These are phyloP conservation scores for Lecanicillium sp. DNA, from an alignment of 2,329 filamentous ascomycete species.

Conservation along the genomic window DNA sequence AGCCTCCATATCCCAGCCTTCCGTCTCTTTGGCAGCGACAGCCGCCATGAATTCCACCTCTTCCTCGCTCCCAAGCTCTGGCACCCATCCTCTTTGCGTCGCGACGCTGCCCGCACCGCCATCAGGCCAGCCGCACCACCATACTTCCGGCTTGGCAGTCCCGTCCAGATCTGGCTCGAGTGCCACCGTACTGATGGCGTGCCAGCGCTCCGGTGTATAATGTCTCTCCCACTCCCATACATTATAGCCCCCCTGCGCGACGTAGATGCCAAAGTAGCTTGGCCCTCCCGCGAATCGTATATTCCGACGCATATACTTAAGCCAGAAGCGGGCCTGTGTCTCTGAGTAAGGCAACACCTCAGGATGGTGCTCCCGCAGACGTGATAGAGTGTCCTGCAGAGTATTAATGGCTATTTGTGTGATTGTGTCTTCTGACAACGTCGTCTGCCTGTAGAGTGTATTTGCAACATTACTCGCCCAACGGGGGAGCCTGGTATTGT, in stretches of 20 bases:
- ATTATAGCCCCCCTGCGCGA: conserved; percentile 1
- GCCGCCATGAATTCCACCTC: conserved; percentile 17
- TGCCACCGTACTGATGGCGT: neutral
- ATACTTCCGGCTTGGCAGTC: conserved; percentile 10
- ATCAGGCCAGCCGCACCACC: conserved; percentile 14
- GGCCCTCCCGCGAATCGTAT: neutral
- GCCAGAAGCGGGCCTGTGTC: conserved; percentile 6
- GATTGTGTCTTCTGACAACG: neutral
- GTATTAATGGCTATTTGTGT: neutral
- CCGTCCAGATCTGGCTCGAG: conserved; percentile 14
- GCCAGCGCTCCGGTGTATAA: conserved; percentile 1
- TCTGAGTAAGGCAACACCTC: conserved; percentile 1
- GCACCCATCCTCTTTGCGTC: conserved; percentile 14
- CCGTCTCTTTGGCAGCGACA: conserved; percentile 15
- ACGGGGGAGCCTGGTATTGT: neutral
- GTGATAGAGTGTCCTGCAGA: neutral
- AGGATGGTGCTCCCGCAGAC: conserved; percentile 2
- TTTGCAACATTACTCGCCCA: neutral
- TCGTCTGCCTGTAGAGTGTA: neutral
- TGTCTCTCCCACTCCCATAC: conserved; percentile 4
- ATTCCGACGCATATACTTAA: neutral
- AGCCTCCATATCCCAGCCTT: conserved; percentile 5
- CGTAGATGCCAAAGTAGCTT: neutral
- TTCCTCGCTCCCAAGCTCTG: conserved; percentile 18
- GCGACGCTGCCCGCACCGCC: neutral